A percentile compares a stretch with the other conserved stretches of the same genome.
phyloP scores from a whole-genome alignment of 1,284 basidiomycete genomes.

The Cutaneotrichosporon sp. region DNA sequence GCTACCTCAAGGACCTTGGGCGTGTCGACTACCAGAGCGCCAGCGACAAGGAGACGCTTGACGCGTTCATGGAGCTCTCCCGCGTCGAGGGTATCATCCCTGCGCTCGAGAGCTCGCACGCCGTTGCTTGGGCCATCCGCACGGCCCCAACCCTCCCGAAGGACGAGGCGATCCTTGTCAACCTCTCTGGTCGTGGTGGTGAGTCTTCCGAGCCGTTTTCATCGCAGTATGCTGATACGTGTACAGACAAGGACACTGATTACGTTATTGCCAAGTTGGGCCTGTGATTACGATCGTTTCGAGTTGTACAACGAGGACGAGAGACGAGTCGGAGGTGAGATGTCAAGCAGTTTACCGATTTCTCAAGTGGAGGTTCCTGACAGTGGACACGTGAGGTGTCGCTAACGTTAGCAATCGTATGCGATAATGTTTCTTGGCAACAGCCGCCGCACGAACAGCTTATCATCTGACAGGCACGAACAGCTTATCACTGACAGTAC shows the following conservation, averaged over 20 bases:
- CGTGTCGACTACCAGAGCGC: conserved; percentile 90
- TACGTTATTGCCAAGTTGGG: conserved; percentile 10
- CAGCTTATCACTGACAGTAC: too few relatives aligned
- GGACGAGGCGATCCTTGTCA: conserved; percentile 81
- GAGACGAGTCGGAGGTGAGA: not conserved
- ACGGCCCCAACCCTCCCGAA: conserved; percentile 79
- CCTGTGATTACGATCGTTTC: not conserved
- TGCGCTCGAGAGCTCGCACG: conserved; percentile 92
- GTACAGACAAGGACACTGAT: conserved; percentile 23
- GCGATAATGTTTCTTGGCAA: not conserved
- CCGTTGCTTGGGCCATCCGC: conserved; percentile 84
- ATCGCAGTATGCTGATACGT: not conserved
- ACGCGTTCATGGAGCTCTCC: conserved; percentile 87
- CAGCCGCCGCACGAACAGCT: not conserved
- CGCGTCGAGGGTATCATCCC: conserved; percentile 97
- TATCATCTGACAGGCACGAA: too few relatives aligned
- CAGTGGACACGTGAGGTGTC: not conserved
- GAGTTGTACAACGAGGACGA: conserved; percentile 4
- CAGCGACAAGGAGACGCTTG: conserved; percentile 87
- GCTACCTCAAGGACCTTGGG: conserved; percentile 91
- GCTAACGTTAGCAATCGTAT: not conserved
- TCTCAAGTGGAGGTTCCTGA: not conserved
- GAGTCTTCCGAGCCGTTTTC: not conserved
- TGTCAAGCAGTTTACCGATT: conserved; percentile 1
- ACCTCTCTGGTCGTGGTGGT: conserved; percentile 25